Conservation (phyloP, 2,329 filamentous ascomycete species). For the Hypocrella siamensis region DNA sequence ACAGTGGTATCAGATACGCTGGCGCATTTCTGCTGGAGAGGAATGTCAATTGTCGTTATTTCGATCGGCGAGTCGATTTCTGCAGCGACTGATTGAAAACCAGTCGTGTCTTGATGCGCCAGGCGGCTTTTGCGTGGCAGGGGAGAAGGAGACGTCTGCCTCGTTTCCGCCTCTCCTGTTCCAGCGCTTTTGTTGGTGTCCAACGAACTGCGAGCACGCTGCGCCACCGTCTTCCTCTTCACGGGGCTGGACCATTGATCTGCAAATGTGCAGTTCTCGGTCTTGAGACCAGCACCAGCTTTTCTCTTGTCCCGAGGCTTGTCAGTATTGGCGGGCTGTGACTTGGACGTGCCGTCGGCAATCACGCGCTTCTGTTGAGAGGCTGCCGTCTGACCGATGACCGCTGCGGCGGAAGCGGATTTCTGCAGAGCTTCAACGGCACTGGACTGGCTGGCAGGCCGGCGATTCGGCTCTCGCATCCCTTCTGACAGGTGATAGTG, state of each 20-base stretch:
- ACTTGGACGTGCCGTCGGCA: constrained; percentile 7
- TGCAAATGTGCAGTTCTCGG: no score
- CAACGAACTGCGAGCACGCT: no score
- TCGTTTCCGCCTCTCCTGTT: background rate
- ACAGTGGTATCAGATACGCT: no score
- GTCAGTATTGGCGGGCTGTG: background rate
- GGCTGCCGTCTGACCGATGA: background rate
- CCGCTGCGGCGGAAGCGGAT: constrained; percentile 12
- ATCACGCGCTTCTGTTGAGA: constrained; percentile 4
- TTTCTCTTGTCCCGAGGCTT: background rate
- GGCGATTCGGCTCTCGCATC: background rate
- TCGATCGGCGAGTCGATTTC: no score
- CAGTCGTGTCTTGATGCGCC: background rate
- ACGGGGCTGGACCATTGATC: no score
- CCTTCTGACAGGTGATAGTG: constrained; percentile 11
- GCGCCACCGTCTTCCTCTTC: no score
- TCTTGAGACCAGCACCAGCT: background rate
- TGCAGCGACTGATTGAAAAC: no score
- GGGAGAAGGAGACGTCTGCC: constrained; percentile 2
- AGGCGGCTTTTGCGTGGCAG: constrained; percentile 1
- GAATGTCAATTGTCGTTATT: no score
- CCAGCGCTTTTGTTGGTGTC: constrained; percentile 1
- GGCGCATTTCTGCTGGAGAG: no score
- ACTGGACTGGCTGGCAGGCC: background rate
- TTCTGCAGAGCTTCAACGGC: constrained; percentile 11